Evolutionary conservation across 192 early-diverging fungal species (phyloP).

Genomic region (Podila clonocystis): DNA sequence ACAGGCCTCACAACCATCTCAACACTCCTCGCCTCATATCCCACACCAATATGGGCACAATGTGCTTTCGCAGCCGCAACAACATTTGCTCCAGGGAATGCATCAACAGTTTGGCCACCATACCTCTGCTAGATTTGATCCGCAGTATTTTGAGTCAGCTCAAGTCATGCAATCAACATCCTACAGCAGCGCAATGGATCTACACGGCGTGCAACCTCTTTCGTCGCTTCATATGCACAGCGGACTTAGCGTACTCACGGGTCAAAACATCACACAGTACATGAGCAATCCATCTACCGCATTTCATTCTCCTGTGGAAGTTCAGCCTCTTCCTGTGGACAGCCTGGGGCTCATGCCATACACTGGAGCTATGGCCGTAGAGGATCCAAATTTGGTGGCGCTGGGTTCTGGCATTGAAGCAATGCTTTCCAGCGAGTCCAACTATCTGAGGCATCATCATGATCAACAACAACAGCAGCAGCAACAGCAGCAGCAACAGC

Average conservation of each 20-base stretch:
- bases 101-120: neutral
- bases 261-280: neutral
- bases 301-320: neutral
- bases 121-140: neutral
- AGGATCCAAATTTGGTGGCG: neutral
- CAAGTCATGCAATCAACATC: neutral
- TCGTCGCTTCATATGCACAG: neutral
- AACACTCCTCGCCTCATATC: neutral
- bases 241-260: neutral
- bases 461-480: neutral
- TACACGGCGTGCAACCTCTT: neutral
- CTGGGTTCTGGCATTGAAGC: conserved; percentile 1
- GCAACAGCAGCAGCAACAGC: conserved; percentile 1
- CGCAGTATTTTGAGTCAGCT: neutral
- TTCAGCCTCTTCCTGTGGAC: neutral
- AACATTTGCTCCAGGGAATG: neutral
- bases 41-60: neutral
- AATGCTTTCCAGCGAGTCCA: neutral
- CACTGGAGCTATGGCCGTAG: neutral
- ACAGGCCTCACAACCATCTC: neutral
- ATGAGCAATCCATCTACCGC: neutral
- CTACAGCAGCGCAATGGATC: conserved; percentile 1
- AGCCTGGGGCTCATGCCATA: neutral
- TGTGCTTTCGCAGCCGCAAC: neutral
- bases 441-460: neutral